Base-by-base conservation (phyloP, 352 stramenopile species). In the Phytophthora idaei region DNA sequence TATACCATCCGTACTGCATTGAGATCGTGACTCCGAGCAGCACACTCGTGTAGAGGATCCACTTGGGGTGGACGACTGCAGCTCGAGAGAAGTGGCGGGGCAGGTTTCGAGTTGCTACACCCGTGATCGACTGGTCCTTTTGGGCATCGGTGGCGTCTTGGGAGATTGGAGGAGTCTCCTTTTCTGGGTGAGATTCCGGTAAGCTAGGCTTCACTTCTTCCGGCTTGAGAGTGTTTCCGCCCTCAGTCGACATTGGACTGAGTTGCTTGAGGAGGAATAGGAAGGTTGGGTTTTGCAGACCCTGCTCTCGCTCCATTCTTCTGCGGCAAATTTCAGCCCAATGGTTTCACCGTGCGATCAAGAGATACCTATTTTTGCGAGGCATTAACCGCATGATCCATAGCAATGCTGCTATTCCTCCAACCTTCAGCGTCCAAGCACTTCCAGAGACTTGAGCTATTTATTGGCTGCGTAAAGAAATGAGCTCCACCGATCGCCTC, bases 1-100 rank as follows among this genome's bases (percentile, higher is more conserved):
- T 76, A 27, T 58, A 76, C 73, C 72, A 83, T 15, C 76, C 76
- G 55, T 77, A 77, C 44, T 83, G 73, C 44, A 77, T 57, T 25
- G 69, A 50, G 9, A 67, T 57, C 10, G 64, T 42, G 7, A 79
- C 47, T 7, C 51, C 65, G 0, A 76, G 45, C 3, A 60, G 25
- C 1, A 56, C 49, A 45, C 61, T 73, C 15, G 64, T 36, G 62
- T 83, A 83, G 5, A 83, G 42, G 17, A 81, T 65, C 63, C 57
- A 72, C n/a, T 57, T 70, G 21, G 71, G 67, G 8, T 73, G 52
- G n/a, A 73, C 62, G 29, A 67, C 49, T 21, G 25, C 39, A n/a
- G 57, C 64, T 10, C 55, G 46, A 7, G 64, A 72, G 28, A 36
- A 64, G 34, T 72, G 64, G 5, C 64, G 64, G 1, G 64, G 64